Base-by-base conservation (phyloP, 2,329 filamentous ascomycete genomes). In the Trichoderma simmonsii region DNA sequence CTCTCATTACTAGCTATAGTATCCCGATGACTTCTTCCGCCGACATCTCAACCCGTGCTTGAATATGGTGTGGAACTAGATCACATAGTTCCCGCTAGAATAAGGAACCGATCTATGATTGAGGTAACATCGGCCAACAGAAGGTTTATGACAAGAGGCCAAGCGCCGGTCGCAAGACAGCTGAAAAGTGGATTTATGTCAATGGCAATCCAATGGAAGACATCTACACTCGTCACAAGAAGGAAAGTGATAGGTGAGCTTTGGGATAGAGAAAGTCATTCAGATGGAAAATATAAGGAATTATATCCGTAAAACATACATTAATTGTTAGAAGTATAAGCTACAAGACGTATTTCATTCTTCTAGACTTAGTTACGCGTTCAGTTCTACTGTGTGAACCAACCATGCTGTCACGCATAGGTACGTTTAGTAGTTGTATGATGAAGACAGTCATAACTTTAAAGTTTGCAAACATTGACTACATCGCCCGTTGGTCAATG, bases 81-180 rank as follows among this genome's bases (percentile, higher is more conserved):
- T 34, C 85, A 82, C 75, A 85, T 85, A 2, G 82, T 86, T 43
- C 78, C 84, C 65, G 84, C 83, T 4, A 85, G 86, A 2, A 81
- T 88, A 82, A 82, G 81, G 6, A 82, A 83, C 9, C 75, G 87
- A 57, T 77, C 85, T 75, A 85, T 85, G 5, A 86, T 88, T 73
- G 83, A 86, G 75, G 84, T 85, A 28, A 84, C 81, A 4, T 86
- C 86, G 5, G 83, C 73, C 26, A 76, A 75, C 66, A 84, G 82
- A 3, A 83, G 84, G 21, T 75, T 84, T 54, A 85, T 80, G 2
- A 76, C 86, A 1, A 83, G 82, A 1, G 78, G 76, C 0, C 82
- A 83, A 75, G 84, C 82, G 5, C 84, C 83, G 1, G 81, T 80
- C 75, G 81, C 82, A 3, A 85, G 84, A 0, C 82, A 85, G 78